Evolutionary conservation across 164 flowering plant species (phyloP).

Genomic region (Nelumbo lutea): DNA sequence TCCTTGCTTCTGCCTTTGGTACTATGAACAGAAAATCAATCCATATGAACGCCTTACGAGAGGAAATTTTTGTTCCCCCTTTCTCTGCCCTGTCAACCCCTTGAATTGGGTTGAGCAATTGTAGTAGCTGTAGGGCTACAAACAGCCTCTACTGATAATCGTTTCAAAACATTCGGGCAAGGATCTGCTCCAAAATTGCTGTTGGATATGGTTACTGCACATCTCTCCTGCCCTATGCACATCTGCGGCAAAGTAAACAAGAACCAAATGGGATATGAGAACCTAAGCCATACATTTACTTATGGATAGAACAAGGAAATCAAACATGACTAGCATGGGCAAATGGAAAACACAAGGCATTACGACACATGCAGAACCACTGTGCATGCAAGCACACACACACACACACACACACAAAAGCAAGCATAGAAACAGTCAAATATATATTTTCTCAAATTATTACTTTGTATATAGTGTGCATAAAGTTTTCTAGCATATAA

Average conservation of each 20-base stretch:
- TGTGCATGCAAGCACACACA: no score
- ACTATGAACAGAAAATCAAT: slow-evolving; percentile 11
- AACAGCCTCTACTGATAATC: slow-evolving; percentile 83
- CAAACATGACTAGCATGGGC: no score
- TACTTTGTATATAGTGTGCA: no score
- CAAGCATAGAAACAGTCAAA: no score
- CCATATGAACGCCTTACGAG: background rate
- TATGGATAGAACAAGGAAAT: no score
- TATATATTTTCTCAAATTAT: no score
- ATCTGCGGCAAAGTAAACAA: slow-evolving; percentile 37
- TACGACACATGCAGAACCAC: no score
- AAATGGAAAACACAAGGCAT: no score
- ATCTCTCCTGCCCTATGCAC: slow-evolving; percentile 70
- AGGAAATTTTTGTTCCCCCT: background rate
- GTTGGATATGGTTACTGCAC: slow-evolving; percentile 70
- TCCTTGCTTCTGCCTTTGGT: slow-evolving; percentile 1
- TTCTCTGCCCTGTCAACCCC: slow-evolving; percentile 8
- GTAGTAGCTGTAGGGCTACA: slow-evolving; percentile 37
- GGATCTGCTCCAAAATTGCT: slow-evolving; percentile 83
- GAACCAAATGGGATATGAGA: background rate
- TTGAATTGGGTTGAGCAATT: slow-evolving; percentile 19
- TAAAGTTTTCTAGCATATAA: no score
- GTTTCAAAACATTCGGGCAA: slow-evolving; percentile 80
- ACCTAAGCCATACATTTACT: no score
- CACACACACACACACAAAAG: no score